phyloP scores from a whole-genome alignment of 306 rosid species.

The Delonix regia region DNA sequence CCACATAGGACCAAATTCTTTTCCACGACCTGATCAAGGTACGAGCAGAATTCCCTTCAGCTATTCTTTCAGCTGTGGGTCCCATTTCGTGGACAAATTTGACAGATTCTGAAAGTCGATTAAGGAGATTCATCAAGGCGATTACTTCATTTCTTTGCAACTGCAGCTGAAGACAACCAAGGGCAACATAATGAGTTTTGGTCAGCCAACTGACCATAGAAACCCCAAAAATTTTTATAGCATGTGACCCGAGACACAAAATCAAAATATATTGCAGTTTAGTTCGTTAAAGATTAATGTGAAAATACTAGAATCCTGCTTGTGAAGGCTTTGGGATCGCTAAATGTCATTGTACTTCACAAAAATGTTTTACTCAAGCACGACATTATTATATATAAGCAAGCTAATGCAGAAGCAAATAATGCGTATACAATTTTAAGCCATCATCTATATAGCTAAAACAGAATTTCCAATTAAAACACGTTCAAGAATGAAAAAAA shows the following conservation, averaged over 20 bases:
- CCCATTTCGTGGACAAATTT: slow-evolving; percentile 73
- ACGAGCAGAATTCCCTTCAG: slow-evolving; percentile 51
- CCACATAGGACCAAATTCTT: slow-evolving; percentile 51
- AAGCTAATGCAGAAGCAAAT: neutral
- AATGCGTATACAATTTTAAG: neutral
- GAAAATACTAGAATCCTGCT: neutral
- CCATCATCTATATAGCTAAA: neutral
- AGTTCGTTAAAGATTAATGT: neutral
- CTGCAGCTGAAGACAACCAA: slow-evolving; percentile 64
- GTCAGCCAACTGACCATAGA: slow-evolving; percentile 1
- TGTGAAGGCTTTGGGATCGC: neutral
- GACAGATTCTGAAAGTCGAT: slow-evolving; percentile 86
- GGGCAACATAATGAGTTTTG: slow-evolving; percentile 10
- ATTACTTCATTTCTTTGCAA: slow-evolving; percentile 94
- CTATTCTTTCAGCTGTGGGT: slow-evolving; percentile 55
- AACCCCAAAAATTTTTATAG: neutral
- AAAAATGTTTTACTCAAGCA: neutral
- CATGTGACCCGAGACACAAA: neutral
- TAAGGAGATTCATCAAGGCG: slow-evolving; percentile 85
- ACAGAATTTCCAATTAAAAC: neutral
- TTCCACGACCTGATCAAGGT: slow-evolving; percentile 47
- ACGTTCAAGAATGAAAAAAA: neutral
- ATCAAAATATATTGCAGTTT: no score
- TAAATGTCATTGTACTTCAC: neutral
- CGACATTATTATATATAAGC: neutral